A percentile compares a stretch with the other conserved stretches of the same genome.
Conservation (phyloP, 192 early-diverging fungal genomes). For the Allomyces macrogynus region DNA sequence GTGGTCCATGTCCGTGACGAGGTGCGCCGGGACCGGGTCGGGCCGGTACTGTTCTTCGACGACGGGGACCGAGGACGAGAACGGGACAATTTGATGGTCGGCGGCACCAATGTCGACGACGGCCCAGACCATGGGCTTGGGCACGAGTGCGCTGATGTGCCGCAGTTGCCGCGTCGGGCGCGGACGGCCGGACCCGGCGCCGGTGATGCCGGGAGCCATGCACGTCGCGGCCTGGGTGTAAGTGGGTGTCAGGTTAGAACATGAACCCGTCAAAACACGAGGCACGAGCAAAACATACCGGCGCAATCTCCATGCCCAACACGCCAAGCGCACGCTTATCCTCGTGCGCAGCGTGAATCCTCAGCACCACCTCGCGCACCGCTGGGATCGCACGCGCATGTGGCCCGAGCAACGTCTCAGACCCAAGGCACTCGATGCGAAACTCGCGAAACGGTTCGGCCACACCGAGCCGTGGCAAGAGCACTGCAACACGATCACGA, state of each 20-base stretch:
- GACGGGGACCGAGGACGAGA: no score
- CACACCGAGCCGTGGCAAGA: not conserved
- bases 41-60: not conserved
- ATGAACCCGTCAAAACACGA: no score
- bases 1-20: not conserved
- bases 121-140: constrained; percentile 12
- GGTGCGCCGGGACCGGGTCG: not conserved
- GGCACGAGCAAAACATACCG: constrained; percentile 8
- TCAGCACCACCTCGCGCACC: constrained; percentile 23
- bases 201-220: constrained; percentile 35
- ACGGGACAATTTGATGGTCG: no score
- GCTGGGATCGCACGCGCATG: constrained; percentile 9
- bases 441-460: not conserved
- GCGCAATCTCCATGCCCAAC: constrained; percentile 26
- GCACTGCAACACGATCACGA: not conserved
- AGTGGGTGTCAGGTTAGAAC: no score
- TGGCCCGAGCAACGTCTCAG: constrained; percentile 7
- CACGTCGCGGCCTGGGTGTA: constrained; percentile 30
- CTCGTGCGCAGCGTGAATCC: constrained; percentile 23
- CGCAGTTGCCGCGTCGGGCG: constrained; percentile 32
- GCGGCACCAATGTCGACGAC: no score
- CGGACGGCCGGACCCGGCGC: constrained; percentile 31
- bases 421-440: not conserved
- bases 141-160: constrained; percentile 34
- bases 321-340: constrained; percentile 15